phyloP scores from a whole-genome alignment of 1,284 basidiomycete genomes.

The Sanghuangporus baumii region DNA sequence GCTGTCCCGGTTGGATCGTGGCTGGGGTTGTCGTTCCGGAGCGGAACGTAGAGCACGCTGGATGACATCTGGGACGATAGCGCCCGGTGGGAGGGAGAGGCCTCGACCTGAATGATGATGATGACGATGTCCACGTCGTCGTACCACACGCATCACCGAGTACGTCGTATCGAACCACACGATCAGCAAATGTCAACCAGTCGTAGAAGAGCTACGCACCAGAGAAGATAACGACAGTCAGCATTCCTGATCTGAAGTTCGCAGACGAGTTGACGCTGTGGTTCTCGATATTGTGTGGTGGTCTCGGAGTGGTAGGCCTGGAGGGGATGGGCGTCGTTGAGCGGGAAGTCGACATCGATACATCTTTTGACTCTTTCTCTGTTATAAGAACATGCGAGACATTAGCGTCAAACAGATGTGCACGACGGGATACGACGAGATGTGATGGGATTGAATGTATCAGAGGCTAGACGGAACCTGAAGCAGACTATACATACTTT shows the following conservation, averaged over 20 bases:
- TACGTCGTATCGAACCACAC: too few relatives aligned
- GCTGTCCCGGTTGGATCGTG: conserved; percentile 73
- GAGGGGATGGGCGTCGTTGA: conserved; percentile 72
- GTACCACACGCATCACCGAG: not conserved
- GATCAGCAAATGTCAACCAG: too few relatives aligned
- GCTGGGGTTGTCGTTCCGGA: conserved; percentile 31
- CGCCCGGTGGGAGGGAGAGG: conserved; percentile 67
- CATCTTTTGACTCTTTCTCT: conserved; percentile 64
- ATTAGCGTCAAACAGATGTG: not conserved
- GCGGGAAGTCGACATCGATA: conserved; percentile 44
- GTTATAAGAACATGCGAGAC: conserved; percentile 27
- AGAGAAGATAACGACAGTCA: conserved; percentile 85
- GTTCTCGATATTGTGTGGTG: conserved; percentile 32
- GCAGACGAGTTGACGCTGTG: conserved; percentile 23
- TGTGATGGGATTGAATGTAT: not conserved
- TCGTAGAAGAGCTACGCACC: conserved; percentile 36
- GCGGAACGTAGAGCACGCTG: conserved; percentile 68
- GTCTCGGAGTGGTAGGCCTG: conserved; percentile 64
- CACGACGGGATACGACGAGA: not conserved
- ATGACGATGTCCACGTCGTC: too few relatives aligned
- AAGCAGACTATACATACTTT: conserved; percentile 28
- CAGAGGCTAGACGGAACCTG: not conserved
- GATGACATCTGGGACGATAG: conserved; percentile 80
- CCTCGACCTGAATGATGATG: conserved; percentile 49
- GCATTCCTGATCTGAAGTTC: conserved; percentile 71